These are phyloP conservation scores for Ilyonectria mors-panacis DNA, from an alignment of 2,329 filamentous ascomycete genomes.

Conservation along the genomic window DNA sequence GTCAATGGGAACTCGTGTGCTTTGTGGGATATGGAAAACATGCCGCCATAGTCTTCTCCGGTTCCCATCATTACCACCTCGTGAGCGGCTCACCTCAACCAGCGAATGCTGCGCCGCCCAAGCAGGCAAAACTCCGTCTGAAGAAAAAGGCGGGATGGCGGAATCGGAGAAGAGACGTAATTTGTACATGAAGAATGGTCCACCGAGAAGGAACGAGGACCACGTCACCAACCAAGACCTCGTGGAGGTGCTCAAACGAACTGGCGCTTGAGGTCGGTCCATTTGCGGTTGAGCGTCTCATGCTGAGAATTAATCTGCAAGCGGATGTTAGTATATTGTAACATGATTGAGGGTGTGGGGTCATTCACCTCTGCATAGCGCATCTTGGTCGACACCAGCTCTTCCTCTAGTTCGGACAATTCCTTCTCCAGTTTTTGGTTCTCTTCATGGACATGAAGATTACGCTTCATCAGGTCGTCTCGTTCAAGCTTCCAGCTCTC, in stretches of 20 bases:
- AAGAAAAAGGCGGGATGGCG: slow-evolving; percentile 23
- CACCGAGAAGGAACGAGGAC: slow-evolving; percentile 11
- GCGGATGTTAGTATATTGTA: slow-evolving; percentile 31
- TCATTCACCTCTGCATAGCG: slow-evolving; percentile 89
- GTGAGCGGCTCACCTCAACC: slow-evolving; percentile 30
- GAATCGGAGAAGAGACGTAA: slow-evolving; percentile 26
- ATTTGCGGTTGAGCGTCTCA: slow-evolving; percentile 82
- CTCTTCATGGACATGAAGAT: slow-evolving; percentile 93
- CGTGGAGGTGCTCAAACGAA: slow-evolving; percentile 58
- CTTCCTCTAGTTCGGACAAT: slow-evolving; percentile 91
- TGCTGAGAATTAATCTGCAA: slow-evolving; percentile 78
- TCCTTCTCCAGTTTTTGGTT: slow-evolving; percentile 91
- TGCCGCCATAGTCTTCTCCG: slow-evolving; percentile 33
- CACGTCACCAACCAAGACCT: slow-evolving; percentile 21
- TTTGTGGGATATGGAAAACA: slow-evolving; percentile 39
- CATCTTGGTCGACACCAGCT: slow-evolving; percentile 95
- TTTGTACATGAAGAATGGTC: slow-evolving; percentile 47
- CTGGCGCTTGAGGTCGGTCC: slow-evolving; percentile 79
- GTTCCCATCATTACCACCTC: slow-evolving; percentile 41
- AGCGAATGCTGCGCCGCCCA: slow-evolving; percentile 29
- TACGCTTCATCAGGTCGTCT: slow-evolving; percentile 92
- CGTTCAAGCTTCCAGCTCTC: slow-evolving; percentile 85
- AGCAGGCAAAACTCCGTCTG: slow-evolving; percentile 27
- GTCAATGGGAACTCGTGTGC: slow-evolving; percentile 29
- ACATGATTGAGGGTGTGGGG: background rate